Percentiles rank a stretch among this genome's conserved stretches.
Conservation (phyloP, 768 basidiomycete genomes). For the Tylopilus subfusipes region DNA sequence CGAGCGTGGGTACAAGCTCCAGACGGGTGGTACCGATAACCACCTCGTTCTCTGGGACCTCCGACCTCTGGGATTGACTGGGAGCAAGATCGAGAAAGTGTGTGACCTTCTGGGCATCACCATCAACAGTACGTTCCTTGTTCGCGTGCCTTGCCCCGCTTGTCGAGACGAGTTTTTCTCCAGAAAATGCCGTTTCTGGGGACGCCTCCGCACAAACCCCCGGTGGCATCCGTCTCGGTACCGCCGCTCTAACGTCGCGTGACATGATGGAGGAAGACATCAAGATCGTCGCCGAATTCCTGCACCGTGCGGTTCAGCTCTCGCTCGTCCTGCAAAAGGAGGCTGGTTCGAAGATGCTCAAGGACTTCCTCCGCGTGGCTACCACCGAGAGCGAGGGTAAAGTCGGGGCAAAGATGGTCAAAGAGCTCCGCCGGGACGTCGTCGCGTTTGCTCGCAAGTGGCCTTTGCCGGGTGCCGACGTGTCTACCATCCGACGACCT, state of each 20-base stretch:
- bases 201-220: constrained; percentile 94
- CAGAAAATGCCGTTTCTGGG: constrained; percentile 96
- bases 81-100: constrained; percentile 97
- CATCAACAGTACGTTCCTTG: constrained; percentile 72
- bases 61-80: constrained; percentile 92
- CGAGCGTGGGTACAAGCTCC: constrained; percentile 87
- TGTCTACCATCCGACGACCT: constrained; percentile 47
- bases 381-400: constrained; percentile 64
- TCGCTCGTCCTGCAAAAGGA: constrained; percentile 88
- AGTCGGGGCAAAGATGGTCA: constrained; percentile 67
- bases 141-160: background rate
- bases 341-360: constrained; percentile 89
- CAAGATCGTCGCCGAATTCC: constrained; percentile 81
- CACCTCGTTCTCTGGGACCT: constrained; percentile 98
- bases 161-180: background rate
- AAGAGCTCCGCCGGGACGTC: constrained; percentile 77
- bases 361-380: constrained; percentile 90
- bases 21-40: constrained; percentile 96
- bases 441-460: constrained; percentile 75
- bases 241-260: constrained; percentile 90
- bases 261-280: constrained; percentile 89
- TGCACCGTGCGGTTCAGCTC: constrained; percentile 93
- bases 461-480: constrained; percentile 88
- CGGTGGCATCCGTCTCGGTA: constrained; percentile 95
- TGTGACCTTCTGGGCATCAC: constrained; percentile 97